Base-by-base conservation (phyloP, 192 early-diverging fungal genomes). In the Coemansia sp. region DNA sequence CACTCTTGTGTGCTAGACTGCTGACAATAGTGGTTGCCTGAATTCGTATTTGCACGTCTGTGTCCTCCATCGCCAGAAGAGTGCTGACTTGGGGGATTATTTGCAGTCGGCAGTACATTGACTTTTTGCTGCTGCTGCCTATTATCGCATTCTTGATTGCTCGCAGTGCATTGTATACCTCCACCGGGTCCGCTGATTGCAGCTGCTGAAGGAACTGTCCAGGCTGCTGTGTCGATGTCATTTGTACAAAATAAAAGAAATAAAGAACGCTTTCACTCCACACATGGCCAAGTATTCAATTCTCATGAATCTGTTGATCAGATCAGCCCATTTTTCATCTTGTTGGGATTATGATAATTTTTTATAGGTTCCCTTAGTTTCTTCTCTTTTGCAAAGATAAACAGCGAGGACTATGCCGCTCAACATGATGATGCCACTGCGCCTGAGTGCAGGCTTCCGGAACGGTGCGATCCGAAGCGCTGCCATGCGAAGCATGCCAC, bases 71-170 rank as follows among this genome's bases (percentile, higher is more conserved):
- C 8, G 63, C 54, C 43, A 77, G 55, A 53, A 77, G 37, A 42
- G 62, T 50, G 36, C 57, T 59, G 30, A 77, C 63, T 13, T 61
- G 53, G 9, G 73, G 67, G 5, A 77, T 55, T 8, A 77, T 61
- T 37, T 69, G 52, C 16, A 77, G 59, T 37, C 19, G 50, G 47
- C 66, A 55, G 63, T 70, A 77, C 47, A 77, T 45, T 31, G 63
- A 15, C 67, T 77, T 77, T 42, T 77, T 69, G 9, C 59, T 46
- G 48, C 54, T 70, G 67, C 73, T 77, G 53, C 73, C 73, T 2
- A 77, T 77, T 46, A 77, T 65, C 19, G 57, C 55, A 64, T 77
- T 77, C 51, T 77, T 77, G 38, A 77, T 77, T 28, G 59, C 52
- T 13, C 73, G 51, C 52, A 77, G 59, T 14, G 73, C 73, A 15